phyloP scores from a whole-genome alignment of 306 rosid genomes.

The Pterocarpus macrocarpus region DNA sequence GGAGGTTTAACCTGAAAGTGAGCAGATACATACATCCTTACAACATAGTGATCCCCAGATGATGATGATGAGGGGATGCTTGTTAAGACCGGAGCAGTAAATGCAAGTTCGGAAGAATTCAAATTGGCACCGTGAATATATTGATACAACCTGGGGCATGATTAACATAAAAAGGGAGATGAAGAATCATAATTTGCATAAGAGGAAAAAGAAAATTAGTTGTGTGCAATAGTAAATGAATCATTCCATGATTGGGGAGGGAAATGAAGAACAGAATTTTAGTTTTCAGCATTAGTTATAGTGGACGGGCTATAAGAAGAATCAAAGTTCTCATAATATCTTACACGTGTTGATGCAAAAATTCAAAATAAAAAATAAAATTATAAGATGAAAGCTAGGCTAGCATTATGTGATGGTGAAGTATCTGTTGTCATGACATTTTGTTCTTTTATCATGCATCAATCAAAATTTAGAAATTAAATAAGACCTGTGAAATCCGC shows the following conservation, averaged over 20 bases:
- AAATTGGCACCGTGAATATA: slow-evolving; percentile 75
- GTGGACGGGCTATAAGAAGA: no score
- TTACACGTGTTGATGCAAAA: no score
- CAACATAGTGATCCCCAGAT: slow-evolving; percentile 45
- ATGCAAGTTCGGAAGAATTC: slow-evolving; percentile 54
- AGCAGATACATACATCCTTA: slow-evolving; percentile 58
- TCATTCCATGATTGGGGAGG: no score
- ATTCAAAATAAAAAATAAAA: no score
- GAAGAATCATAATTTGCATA: neutral
- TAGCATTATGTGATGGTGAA: no score
- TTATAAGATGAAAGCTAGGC: no score
- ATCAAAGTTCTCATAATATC: no score
- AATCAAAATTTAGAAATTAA: neutral
- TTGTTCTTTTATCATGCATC: neutral
- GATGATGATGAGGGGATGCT: slow-evolving; percentile 52
- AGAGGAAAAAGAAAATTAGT: neutral
- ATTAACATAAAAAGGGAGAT: neutral
- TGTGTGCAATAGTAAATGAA: neutral
- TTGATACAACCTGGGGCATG: slow-evolving; percentile 69
- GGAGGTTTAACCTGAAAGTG: slow-evolving; percentile 58
- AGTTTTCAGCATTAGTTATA: no score
- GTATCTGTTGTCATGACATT: no score
- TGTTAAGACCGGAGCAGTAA: slow-evolving; percentile 76
- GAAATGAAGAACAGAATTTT: no score
- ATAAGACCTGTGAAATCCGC: slow-evolving; percentile 81